Conservation (phyloP, 1,284 basidiomycete species). For the Laetiporus sulphureus region DNA sequence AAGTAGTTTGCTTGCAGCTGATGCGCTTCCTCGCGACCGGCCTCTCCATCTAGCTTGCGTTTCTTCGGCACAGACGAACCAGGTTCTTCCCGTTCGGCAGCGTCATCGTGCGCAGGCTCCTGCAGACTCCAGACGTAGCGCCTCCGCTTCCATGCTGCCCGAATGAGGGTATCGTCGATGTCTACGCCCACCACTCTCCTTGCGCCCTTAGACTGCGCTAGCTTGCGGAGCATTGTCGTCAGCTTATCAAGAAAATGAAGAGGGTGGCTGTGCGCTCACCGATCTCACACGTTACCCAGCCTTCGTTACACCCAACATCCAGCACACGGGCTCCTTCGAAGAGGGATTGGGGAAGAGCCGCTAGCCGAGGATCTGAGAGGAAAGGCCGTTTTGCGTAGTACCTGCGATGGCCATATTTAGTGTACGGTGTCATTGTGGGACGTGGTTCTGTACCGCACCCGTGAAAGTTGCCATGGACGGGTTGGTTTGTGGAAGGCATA, state of each 20-base stretch:
- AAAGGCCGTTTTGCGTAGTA: conserved; percentile 70
- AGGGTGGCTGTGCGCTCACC: conserved; percentile 34
- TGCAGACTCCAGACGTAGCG: conserved; percentile 65
- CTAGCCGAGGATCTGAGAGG: conserved; percentile 51
- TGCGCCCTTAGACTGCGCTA: conserved; percentile 60
- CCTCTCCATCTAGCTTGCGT: conserved; percentile 14
- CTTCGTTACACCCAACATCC: conserved; percentile 82
- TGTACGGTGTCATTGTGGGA: neutral
- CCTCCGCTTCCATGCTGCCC: conserved; percentile 63
- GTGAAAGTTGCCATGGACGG: conserved; percentile 61
- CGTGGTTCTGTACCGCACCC: conserved; percentile 30
- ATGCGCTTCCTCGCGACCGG: neutral
- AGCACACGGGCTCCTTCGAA: conserved; percentile 55
- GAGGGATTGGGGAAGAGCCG: conserved; percentile 45
- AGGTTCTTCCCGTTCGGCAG: neutral
- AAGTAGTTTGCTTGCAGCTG: conserved; percentile 44
- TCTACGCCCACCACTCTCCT: conserved; percentile 71
- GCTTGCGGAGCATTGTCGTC: conserved; percentile 2
- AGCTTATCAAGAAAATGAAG: neutral
- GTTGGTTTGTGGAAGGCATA: conserved; percentile 11
- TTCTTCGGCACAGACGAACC: conserved; percentile 18
- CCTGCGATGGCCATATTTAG: conserved; percentile 25
- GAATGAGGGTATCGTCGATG: conserved; percentile 67
- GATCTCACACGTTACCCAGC: conserved; percentile 75
- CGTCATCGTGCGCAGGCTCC: conserved; percentile 26